Percentiles rank a stretch among this genome's conserved stretches.
Conservation (phyloP, 306 rosid genomes). For the Cucurbita argyrosperma region DNA sequence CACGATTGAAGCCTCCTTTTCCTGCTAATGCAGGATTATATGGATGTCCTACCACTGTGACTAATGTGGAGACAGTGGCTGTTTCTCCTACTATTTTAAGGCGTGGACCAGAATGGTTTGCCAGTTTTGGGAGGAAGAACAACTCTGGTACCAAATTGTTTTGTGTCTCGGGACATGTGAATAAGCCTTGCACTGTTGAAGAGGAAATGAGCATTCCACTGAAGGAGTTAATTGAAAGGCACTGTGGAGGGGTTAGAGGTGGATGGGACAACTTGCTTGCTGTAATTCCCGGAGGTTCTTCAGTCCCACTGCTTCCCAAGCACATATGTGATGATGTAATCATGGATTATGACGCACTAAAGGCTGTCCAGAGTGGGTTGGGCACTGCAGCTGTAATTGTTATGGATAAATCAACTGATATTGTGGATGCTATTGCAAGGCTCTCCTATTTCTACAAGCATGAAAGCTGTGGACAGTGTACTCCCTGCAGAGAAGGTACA, state of each 20-base stretch:
- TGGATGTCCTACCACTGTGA: constrained; percentile 95
- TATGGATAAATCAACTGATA: constrained; percentile 93
- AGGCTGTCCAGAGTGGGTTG: constrained; percentile 75
- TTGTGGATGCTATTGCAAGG: constrained; percentile 97
- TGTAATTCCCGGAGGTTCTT: constrained; percentile 93
- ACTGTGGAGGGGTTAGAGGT: constrained; percentile 99
- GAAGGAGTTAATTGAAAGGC: constrained; percentile 93
- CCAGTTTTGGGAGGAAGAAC: constrained; percentile 96
- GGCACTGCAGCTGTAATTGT: constrained; percentile 99
- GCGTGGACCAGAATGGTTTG: constrained; percentile 99
- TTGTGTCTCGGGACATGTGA: constrained; percentile 91
- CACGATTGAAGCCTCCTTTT: constrained; percentile 98
- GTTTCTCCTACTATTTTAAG: constrained; percentile 95
- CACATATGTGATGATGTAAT: constrained; percentile 74
- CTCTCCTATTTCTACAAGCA: constrained; percentile 98
- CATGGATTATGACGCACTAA: constrained; percentile 95
- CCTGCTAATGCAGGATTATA: constrained; percentile 97
- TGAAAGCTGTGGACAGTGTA: constrained; percentile 98
- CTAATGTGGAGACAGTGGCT: constrained; percentile 96
- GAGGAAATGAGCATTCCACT: constrained; percentile 97
- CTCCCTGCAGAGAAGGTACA: constrained; percentile 98
- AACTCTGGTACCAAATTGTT: constrained; percentile 86
- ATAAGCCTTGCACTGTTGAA: constrained; percentile 96
- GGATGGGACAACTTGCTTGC: constrained; percentile 99
- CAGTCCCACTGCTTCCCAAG: constrained; percentile 91